A percentile compares a stretch with the other conserved stretches of the same genome.
These are phyloP conservation scores for Penicillium sp. DNA, from an alignment of 2,329 filamentous ascomycete genomes.

Conservation along the genomic window DNA sequence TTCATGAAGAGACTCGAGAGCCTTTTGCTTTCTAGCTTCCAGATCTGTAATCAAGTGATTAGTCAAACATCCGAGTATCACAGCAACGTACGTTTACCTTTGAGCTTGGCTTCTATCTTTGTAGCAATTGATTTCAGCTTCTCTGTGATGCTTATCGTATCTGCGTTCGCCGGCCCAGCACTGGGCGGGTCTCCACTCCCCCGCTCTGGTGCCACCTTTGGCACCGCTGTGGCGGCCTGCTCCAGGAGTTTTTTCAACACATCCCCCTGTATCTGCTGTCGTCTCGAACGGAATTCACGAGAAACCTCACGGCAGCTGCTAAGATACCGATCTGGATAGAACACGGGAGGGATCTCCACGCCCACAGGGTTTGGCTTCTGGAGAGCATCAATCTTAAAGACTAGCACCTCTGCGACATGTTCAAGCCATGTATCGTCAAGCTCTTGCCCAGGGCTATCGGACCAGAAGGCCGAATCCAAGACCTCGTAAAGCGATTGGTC, in stretches of 20 bases:
- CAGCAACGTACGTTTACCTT: conserved; percentile 28
- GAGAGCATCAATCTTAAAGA: conserved; percentile 44
- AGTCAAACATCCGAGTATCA: conserved; percentile 5
- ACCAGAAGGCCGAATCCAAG: conserved; percentile 52
- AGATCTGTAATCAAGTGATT: conserved; percentile 35
- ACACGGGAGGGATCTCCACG: conserved; percentile 51
- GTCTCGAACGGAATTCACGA: conserved; percentile 44
- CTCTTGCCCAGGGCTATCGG: conserved; percentile 37
- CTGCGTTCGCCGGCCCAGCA: conserved; percentile 19
- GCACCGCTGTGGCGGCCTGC: conserved; percentile 34
- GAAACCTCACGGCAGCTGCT: conserved; percentile 49
- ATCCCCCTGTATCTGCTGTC: conserved; percentile 34
- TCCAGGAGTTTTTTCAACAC: conserved; percentile 35
- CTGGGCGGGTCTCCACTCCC: conserved; percentile 14
- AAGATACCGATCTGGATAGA: conserved; percentile 60
- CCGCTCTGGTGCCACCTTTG: conserved; percentile 26
- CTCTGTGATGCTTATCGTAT: conserved; percentile 30
- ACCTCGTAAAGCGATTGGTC: conserved; percentile 52
- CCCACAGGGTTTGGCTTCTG: conserved; percentile 39
- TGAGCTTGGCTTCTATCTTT: conserved; percentile 42
- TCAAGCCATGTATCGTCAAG: conserved; percentile 49
- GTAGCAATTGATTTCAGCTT: conserved; percentile 37
- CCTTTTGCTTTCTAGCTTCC: conserved; percentile 42
- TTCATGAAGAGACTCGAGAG: conserved; percentile 40
- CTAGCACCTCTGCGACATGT: conserved; percentile 53